Evolutionary conservation across 1,139 yeast genomes (phyloP).

Genomic region (Saccharomyces hybrid): DNA sequence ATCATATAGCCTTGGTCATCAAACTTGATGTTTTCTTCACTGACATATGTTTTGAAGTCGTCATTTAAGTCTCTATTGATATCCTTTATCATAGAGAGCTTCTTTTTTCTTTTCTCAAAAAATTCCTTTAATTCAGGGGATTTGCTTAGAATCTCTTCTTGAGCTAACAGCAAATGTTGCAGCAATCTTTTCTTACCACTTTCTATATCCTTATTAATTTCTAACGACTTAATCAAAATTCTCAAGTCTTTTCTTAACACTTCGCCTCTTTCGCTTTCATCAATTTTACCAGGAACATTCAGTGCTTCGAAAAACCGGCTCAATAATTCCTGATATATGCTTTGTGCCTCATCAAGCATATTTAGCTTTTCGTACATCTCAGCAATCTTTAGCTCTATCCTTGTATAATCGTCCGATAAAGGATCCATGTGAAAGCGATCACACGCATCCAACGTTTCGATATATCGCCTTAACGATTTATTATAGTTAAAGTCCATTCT

Average conservation of each 20-base stretch:
- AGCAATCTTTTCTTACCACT: constrained; percentile 52
- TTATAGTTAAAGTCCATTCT: constrained; percentile 54
- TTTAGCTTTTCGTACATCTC: constrained; percentile 73
- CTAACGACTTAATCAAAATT: constrained; percentile 59
- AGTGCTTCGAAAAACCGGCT: constrained; percentile 55
- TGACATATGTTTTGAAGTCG: constrained; percentile 27
- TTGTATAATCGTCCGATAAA: constrained; percentile 67
- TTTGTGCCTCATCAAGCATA: constrained; percentile 54
- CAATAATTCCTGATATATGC: constrained; percentile 59
- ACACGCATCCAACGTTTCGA: constrained; percentile 45
- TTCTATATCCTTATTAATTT: constrained; percentile 46
- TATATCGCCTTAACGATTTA: constrained; percentile 61
- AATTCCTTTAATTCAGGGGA: constrained; percentile 30
- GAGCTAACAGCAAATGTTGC: constrained; percentile 60
- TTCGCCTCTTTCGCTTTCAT: constrained; percentile 42
- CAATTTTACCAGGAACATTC: constrained; percentile 32
- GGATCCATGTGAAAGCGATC: constrained; percentile 43
- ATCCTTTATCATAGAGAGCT: constrained; percentile 4
- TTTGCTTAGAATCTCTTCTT: constrained; percentile 45
- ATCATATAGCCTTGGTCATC: constrained; percentile 30
- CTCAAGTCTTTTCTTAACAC: constrained; percentile 65
- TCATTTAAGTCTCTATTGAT: constrained; percentile 2
- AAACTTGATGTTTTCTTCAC: constrained; percentile 25
- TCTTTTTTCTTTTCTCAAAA: constrained; percentile 27
- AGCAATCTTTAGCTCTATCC: constrained; percentile 75